Conservation (phyloP, 1,284 basidiomycete genomes). For the Ustilago hordei region DNA sequence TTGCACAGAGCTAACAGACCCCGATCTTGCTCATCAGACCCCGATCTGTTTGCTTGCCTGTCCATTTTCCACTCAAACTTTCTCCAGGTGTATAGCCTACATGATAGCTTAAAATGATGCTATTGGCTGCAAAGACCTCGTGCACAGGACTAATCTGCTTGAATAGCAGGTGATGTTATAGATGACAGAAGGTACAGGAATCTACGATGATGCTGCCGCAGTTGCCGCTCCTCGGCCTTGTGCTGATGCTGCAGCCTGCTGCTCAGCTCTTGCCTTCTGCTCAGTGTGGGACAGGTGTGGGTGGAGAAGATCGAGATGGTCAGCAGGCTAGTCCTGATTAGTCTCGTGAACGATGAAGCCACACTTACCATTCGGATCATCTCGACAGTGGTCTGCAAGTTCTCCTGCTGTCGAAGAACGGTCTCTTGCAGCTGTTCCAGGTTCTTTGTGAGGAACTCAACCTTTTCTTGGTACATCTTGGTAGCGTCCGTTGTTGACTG, state of each 20-base stretch:
- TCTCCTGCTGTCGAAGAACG: slow-evolving; percentile 66
- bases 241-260: slow-evolving; percentile 27
- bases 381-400: slow-evolving; percentile 64
- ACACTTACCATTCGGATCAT: slow-evolving; percentile 64
- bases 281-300: neutral
- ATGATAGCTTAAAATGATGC: neutral
- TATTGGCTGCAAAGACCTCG: neutral
- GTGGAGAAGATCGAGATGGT: neutral
- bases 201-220: slow-evolving; percentile 19
- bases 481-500: slow-evolving; percentile 61
- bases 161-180: neutral
- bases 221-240: slow-evolving; percentile 19
- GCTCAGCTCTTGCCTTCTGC: slow-evolving; percentile 49
- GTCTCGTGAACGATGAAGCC: neutral
- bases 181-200: neutral
- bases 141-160: neutral
- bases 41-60: neutral
- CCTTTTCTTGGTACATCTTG: slow-evolving; percentile 62
- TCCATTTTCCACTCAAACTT: too few relatives aligned
- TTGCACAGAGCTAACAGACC: slow-evolving; percentile 6
- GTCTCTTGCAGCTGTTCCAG: slow-evolving; percentile 67
- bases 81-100: too few relatives aligned
- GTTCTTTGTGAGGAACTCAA: slow-evolving; percentile 63
- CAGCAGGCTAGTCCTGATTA: neutral
- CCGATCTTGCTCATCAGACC: neutral